A percentile compares a stretch with the other conserved stretches of the same genome.
Evolutionary conservation across 176 grass and related monocot species (phyloP).

Genomic region (Tuctoria greenei): DNA sequence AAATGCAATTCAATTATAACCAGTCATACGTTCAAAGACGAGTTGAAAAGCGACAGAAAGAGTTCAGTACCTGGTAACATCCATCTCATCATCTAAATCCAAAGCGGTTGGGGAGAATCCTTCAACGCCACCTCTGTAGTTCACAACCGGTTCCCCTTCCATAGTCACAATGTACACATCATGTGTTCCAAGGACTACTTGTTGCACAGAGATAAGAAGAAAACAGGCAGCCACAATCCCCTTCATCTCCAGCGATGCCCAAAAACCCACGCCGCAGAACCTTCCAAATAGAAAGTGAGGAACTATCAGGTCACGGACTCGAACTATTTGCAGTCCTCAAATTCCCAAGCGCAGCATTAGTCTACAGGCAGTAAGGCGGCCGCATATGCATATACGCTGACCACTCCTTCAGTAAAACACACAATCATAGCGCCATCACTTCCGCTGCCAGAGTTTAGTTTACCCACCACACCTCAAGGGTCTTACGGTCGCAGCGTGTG

Average conservation of each 20-base stretch:
- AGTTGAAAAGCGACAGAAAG: background rate
- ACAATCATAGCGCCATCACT: background rate
- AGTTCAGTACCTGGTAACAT: slow-evolving; percentile 63
- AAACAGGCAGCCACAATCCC: slow-evolving; percentile 39
- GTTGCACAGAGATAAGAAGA: slow-evolving; percentile 50
- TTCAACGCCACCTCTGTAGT: slow-evolving; percentile 68
- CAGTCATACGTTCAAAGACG: background rate
- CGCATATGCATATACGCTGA: background rate
- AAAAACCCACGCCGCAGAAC: background rate
- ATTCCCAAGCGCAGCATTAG: background rate
- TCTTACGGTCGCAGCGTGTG: background rate
- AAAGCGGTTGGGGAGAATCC: slow-evolving; percentile 65
- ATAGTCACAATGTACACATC: slow-evolving; percentile 94
- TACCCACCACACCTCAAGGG: slow-evolving; percentile 32
- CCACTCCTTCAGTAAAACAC: background rate
- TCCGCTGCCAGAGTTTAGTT: no score
- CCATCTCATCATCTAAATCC: slow-evolving; percentile 74
- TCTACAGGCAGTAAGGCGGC: slow-evolving; percentile 2
- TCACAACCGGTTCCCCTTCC: slow-evolving; percentile 86
- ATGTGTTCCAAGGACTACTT: slow-evolving; percentile 54
- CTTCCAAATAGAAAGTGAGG: slow-evolving; percentile 4
- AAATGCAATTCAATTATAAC: slow-evolving; percentile 2
- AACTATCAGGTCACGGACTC: slow-evolving; percentile 13
- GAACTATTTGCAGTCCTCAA: background rate
- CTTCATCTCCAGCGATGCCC: slow-evolving; percentile 48